Evolutionary conservation across 768 basidiomycete genomes (phyloP).

Genomic region (Amylocystis lapponica): DNA sequence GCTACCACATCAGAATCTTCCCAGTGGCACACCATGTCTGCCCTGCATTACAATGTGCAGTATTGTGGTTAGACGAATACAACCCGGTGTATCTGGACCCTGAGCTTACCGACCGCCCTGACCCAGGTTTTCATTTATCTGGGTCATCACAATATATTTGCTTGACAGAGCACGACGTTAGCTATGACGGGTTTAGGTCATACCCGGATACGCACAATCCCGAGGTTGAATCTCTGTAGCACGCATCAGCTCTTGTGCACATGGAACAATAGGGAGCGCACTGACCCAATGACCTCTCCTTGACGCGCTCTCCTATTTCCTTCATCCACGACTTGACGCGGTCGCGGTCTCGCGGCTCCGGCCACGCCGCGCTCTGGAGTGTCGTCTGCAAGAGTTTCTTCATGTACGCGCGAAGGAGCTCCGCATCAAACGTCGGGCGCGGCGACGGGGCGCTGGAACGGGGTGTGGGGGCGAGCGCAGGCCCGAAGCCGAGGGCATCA

Average conservation of each 20-base stretch:
- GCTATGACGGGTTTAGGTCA: background rate
- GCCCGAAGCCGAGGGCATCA: slow-evolving; percentile 5
- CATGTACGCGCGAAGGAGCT: slow-evolving; percentile 71
- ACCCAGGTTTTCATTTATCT: slow-evolving; percentile 78
- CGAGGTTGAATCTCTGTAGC: slow-evolving; percentile 62
- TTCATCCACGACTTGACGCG: slow-evolving; percentile 72
- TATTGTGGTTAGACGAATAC: slow-evolving; percentile 4
- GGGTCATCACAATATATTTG: slow-evolving; percentile 84
- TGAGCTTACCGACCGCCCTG: slow-evolving; percentile 74
- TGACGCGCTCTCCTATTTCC: slow-evolving; percentile 79
- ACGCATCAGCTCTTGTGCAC: background rate
- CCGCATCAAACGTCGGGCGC: slow-evolving; percentile 58
- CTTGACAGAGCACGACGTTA: slow-evolving; percentile 32
- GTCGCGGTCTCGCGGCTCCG: slow-evolving; percentile 62
- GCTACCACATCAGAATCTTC: slow-evolving; percentile 77
- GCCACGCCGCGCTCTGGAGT: slow-evolving; percentile 61
- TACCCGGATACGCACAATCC: slow-evolving; percentile 60
- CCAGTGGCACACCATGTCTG: slow-evolving; percentile 83
- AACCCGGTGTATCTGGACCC: no score
- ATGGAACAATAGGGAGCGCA: background rate
- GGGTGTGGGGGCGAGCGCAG: slow-evolving; percentile 16
- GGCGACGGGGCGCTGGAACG: slow-evolving; percentile 52
- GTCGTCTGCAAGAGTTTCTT: slow-evolving; percentile 74
- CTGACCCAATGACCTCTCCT: slow-evolving; percentile 70
- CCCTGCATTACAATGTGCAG: slow-evolving; percentile 36